Evolutionary conservation across 2,329 filamentous ascomycete genomes (phyloP).

Genomic region (Hymenoscyphus linearis): DNA sequence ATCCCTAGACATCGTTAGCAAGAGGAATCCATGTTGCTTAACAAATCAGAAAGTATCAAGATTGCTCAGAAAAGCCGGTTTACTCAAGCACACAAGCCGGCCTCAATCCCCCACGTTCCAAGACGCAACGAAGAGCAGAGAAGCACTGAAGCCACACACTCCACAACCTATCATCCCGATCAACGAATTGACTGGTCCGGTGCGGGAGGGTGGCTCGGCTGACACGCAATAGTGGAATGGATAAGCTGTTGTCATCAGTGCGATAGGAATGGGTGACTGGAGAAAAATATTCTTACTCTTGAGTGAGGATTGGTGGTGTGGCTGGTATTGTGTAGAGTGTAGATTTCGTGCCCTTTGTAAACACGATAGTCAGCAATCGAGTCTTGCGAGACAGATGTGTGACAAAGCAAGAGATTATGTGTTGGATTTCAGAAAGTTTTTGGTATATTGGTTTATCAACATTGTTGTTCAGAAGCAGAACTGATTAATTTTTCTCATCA

Average conservation of each 20-base stretch:
- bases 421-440: constrained; percentile 51
- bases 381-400: constrained; percentile 3
- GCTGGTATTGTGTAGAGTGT: neutral
- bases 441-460: constrained; percentile 62
- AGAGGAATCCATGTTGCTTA: neutral
- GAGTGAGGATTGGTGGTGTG: neutral
- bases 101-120: constrained; percentile 43
- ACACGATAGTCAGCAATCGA: constrained; percentile 16
- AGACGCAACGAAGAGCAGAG: constrained; percentile 51
- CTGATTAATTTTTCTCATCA: constrained; percentile 66
- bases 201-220: constrained; percentile 70
- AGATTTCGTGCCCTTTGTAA: neutral
- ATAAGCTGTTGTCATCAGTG: constrained; percentile 64
- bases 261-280: constrained; percentile 13
- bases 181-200: constrained; percentile 47
- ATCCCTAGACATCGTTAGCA: constrained; percentile 4
- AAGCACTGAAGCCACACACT: constrained; percentile 62
- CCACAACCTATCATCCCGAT: constrained; percentile 68
- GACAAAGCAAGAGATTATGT: constrained; percentile 1
- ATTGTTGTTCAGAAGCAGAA: constrained; percentile 69
- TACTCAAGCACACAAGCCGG: constrained; percentile 64
- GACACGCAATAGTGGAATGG: constrained; percentile 67
- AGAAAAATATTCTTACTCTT: constrained; percentile 14
- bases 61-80: constrained; percentile 59
- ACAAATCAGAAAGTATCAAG: constrained; percentile 3